Percentiles rank a stretch among this genome's conserved stretches.
phyloP scores from a whole-genome alignment of 805 yeast species.

The Candida montana region DNA sequence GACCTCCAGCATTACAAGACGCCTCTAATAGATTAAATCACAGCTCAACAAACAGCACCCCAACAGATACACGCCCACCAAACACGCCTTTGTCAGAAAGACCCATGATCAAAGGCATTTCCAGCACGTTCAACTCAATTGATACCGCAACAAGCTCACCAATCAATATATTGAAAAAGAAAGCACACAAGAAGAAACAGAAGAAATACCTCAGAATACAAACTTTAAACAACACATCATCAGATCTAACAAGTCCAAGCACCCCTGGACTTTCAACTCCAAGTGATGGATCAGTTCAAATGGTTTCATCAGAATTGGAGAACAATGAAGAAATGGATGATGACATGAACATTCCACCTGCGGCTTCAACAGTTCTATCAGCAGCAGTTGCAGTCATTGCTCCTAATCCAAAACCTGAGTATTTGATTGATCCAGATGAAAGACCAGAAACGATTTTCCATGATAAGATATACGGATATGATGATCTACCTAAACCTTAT shows the following conservation, averaged over 20 bases:
- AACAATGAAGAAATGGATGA: slow-evolving; percentile 13
- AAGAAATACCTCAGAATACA: slow-evolving; percentile 21
- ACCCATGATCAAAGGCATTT: slow-evolving; percentile 12
- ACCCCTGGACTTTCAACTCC: background rate
- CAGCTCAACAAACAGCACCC: no score
- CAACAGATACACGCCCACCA: background rate
- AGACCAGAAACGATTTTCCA: slow-evolving; percentile 72
- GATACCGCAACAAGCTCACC: background rate
- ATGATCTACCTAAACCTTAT: slow-evolving; percentile 58
- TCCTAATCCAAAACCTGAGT: slow-evolving; percentile 68
- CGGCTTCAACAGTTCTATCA: slow-evolving; percentile 70
- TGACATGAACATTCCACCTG: slow-evolving; percentile 49
- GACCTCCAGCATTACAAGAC: no score
- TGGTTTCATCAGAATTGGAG: slow-evolving; percentile 1
- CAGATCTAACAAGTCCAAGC: slow-evolving; percentile 6
- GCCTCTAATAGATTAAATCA: no score
- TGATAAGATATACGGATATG: slow-evolving; percentile 66
- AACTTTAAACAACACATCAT: slow-evolving; percentile 11
- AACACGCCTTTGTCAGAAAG: background rate
- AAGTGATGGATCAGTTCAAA: background rate
- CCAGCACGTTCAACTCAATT: background rate
- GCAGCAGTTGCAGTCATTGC: slow-evolving; percentile 76
- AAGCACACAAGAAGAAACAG: slow-evolving; percentile 11
- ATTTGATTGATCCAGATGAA: slow-evolving; percentile 58
- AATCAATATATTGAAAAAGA: background rate